phyloP scores from a whole-genome alignment of 345 rosid genomes.

The Rhodomyrtus tomentosa region DNA sequence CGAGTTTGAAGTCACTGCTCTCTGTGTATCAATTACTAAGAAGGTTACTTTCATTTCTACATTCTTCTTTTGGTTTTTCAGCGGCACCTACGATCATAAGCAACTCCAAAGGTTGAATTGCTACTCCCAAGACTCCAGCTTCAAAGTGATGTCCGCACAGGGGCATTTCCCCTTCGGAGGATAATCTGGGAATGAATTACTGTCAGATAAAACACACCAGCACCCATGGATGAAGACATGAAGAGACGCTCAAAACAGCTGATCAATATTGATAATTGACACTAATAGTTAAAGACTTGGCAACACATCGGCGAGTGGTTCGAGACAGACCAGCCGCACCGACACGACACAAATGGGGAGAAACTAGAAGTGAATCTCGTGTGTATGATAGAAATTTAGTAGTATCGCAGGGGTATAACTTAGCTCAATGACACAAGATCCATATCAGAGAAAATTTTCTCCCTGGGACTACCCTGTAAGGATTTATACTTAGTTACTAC shows the following conservation, averaged over 20 bases:
- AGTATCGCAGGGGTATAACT: neutral
- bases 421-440: neutral
- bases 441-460: neutral
- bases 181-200: too few relatives aligned
- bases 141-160: too few relatives aligned
- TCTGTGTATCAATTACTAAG: neutral
- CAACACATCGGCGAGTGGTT: neutral
- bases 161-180: too few relatives aligned
- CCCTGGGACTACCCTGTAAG: neutral
- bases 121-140: neutral
- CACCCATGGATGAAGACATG: neutral
- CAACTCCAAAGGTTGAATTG: neutral
- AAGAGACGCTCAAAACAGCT: neutral
- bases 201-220: too few relatives aligned
- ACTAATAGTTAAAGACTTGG: neutral
- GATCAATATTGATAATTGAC: neutral
- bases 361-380: neutral
- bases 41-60: neutral
- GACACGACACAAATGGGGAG: neutral
- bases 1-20: neutral
- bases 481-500: neutral
- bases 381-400: neutral
- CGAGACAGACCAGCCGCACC: neutral
- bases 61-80: neutral
- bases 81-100: neutral